A percentile compares a stretch with the other conserved stretches of the same genome.
Evolutionary conservation across 2,329 filamentous ascomycete species (phyloP).

Genomic region (Bertia moriformis): DNA sequence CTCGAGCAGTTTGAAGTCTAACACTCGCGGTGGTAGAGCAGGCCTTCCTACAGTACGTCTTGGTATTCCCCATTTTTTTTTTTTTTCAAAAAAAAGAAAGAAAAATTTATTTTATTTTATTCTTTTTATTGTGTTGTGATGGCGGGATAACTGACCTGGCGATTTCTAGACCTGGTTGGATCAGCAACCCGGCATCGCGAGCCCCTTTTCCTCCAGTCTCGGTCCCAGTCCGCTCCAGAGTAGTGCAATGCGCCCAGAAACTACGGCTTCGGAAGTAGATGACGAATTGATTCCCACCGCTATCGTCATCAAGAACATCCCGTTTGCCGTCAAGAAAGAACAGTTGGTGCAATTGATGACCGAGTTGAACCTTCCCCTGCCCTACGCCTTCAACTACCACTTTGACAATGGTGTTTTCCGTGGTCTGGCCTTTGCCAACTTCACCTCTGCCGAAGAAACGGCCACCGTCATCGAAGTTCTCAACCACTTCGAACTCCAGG

Average conservation of each 20-base stretch:
- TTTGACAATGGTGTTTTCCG: constrained; percentile 97
- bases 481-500: constrained; percentile 91
- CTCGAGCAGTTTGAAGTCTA: not conserved
- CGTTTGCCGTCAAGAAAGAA: constrained; percentile 95
- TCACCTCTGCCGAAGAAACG: constrained; percentile 88
- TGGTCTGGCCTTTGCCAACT: constrained; percentile 93
- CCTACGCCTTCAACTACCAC: constrained; percentile 98
- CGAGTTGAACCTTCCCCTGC: constrained; percentile 79
- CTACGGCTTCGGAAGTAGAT: constrained; percentile 34
- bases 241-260: constrained; percentile 23
- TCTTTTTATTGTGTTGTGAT: not conserved
- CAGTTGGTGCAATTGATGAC: constrained; percentile 87
- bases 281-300: constrained; percentile 95
- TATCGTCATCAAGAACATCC: constrained; percentile 99
- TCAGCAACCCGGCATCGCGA: constrained; percentile 16
- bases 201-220: constrained; percentile 15
- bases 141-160: not conserved
- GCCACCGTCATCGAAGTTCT: constrained; percentile 80
- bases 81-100: no score
- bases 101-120: not conserved
- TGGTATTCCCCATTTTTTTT: no score
- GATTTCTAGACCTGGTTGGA: constrained; percentile 16
- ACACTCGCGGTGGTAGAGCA: not conserved
- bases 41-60: not conserved
- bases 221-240: constrained; percentile 17